Evolutionary conservation across 2,329 filamentous ascomycete genomes (phyloP).

Genomic region (Cryphonectria naterciae): DNA sequence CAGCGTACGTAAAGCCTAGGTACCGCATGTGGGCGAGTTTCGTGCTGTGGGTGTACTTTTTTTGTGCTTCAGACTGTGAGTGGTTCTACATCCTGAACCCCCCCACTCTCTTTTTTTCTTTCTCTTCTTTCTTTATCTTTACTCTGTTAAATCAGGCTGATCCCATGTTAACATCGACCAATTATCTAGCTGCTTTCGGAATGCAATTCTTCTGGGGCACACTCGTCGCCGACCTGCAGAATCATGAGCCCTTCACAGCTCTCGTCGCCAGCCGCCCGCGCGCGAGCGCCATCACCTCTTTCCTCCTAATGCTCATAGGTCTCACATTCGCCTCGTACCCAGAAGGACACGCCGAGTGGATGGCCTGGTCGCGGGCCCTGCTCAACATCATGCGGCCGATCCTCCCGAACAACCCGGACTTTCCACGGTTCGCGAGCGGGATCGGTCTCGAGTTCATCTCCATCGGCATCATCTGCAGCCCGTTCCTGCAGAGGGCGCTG

Average conservation of each 20-base stretch:
- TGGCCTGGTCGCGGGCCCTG: conserved; percentile 57
- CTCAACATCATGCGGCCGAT: conserved; percentile 47
- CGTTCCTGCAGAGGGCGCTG: conserved; percentile 54
- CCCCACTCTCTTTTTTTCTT: no score
- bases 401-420: conserved; percentile 51
- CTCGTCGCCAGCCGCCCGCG: conserved; percentile 52
- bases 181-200: conserved; percentile 49
- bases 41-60: conserved; percentile 55
- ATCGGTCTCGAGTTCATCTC: conserved; percentile 48
- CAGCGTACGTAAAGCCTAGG: conserved; percentile 51
- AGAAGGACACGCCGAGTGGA: conserved; percentile 56
- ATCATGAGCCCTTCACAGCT: conserved; percentile 52
- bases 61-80: conserved; percentile 42
- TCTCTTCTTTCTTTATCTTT: conserved; percentile 7
- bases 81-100: no score
- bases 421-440: conserved; percentile 46
- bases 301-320: conserved; percentile 54
- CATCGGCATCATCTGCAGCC: conserved; percentile 57
- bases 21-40: conserved; percentile 54
- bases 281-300: conserved; percentile 48
- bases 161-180: conserved; percentile 13
- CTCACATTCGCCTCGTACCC: conserved; percentile 64
- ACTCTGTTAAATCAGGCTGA: conserved; percentile 2
- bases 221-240: conserved; percentile 63
- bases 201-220: conserved; percentile 66